A percentile compares a stretch with the other conserved stretches of the same genome.
Conservation (phyloP, 192 early-diverging fungal genomes). For the Spizellomyces punctatus region DNA sequence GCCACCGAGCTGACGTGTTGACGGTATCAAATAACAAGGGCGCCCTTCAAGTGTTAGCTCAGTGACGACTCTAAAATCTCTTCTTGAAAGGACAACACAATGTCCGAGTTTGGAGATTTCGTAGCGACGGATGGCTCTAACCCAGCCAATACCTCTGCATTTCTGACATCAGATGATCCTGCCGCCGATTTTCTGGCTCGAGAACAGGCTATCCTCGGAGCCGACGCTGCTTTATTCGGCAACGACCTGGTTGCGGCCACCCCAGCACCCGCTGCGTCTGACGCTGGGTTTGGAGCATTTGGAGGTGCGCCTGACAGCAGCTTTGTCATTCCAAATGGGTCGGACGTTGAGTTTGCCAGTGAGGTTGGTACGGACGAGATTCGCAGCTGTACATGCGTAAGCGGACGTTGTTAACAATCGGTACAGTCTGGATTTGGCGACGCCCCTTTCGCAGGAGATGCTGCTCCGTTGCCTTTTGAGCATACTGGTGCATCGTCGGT, state of each 20-base stretch:
- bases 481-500: conserved; percentile 21
- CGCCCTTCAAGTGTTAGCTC: too few relatives aligned
- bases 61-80: too few relatives aligned
- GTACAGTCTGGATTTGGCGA: too few relatives aligned
- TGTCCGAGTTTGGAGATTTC: conserved; percentile 35
- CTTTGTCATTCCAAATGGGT: too few relatives aligned
- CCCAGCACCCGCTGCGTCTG: not conserved
- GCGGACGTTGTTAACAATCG: too few relatives aligned
- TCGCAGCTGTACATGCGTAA: not conserved
- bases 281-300: conserved; percentile 1
- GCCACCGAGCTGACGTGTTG: too few relatives aligned
- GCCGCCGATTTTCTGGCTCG: conserved; percentile 59
- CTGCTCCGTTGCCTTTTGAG: not conserved
- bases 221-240: conserved; percentile 57
- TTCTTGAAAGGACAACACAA: not conserved
- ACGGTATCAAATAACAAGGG: too few relatives aligned
- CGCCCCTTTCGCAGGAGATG: too few relatives aligned
- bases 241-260: conserved; percentile 34
- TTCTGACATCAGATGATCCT: conserved; percentile 30
- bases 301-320: not conserved
- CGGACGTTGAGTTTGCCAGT: too few relatives aligned
- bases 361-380: not conserved
- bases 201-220: conserved; percentile 53
- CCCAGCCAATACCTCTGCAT: not conserved
- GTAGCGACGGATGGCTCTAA: not conserved